Percentiles rank a stretch among this genome's conserved stretches.
Evolutionary conservation across 495 filamentous ascomycete genomes (phyloP).

Genomic region (Xylaria bambusicola): DNA sequence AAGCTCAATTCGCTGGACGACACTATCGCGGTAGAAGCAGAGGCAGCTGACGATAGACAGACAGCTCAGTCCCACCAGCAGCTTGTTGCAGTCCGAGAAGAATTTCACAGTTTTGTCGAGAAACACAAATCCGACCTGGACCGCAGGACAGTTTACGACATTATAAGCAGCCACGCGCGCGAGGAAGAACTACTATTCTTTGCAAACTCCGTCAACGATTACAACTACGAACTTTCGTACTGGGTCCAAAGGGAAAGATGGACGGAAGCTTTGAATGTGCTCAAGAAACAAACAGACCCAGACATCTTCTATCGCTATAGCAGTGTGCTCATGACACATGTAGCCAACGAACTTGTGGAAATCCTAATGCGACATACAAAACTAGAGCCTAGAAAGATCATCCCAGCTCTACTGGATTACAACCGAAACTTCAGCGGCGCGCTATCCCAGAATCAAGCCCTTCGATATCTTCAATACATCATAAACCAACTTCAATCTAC

Average conservation of each 20-base stretch:
- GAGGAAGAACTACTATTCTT: slow-evolving; percentile 91
- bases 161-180: slow-evolving; percentile 92
- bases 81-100: slow-evolving; percentile 65
- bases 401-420: slow-evolving; percentile 91
- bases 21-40: slow-evolving; percentile 85
- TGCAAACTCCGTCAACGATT: slow-evolving; percentile 82
- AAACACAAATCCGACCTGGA: slow-evolving; percentile 86
- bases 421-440: slow-evolving; percentile 69
- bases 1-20: slow-evolving; percentile 95
- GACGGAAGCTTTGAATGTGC: slow-evolving; percentile 81
- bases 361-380: slow-evolving; percentile 91
- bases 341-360: slow-evolving; percentile 80
- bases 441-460: slow-evolving; percentile 80
- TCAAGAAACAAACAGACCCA: slow-evolving; percentile 87
- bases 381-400: slow-evolving; percentile 83
- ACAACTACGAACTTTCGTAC: slow-evolving; percentile 92
- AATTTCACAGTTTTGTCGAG: slow-evolving; percentile 85
- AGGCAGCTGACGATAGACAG: slow-evolving; percentile 70
- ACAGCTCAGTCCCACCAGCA: slow-evolving; percentile 71
- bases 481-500: slow-evolving; percentile 83
- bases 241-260: slow-evolving; percentile 97
- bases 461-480: slow-evolving; percentile 90
- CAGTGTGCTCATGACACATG: slow-evolving; percentile 92
- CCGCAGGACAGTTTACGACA: slow-evolving; percentile 87
- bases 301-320: slow-evolving; percentile 95